phyloP scores from a whole-genome alignment of 2,329 filamentous ascomycete genomes.

The Ophiostoma montium region DNA sequence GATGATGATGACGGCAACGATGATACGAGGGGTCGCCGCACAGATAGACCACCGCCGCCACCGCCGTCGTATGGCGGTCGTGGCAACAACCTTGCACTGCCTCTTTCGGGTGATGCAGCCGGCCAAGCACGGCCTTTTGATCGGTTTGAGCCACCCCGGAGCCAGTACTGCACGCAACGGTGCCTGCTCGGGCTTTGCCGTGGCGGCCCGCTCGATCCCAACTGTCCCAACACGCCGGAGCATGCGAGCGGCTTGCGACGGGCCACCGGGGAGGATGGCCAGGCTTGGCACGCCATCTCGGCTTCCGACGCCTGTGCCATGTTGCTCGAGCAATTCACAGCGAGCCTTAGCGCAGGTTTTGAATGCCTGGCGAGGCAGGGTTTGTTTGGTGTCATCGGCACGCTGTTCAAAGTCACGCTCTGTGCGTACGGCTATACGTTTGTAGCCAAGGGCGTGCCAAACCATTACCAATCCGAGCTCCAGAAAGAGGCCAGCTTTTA shows the following conservation, averaged over 20 bases:
- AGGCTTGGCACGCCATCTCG: background rate
- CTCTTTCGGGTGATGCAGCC: background rate
- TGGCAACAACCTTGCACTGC: background rate
- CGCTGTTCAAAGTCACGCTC: conserved; percentile 2
- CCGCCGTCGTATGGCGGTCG: background rate
- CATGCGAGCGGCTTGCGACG: background rate
- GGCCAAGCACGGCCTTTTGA: background rate
- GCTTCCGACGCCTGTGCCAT: background rate
- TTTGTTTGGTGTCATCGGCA: background rate
- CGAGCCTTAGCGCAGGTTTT: background rate
- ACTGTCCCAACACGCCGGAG: background rate
- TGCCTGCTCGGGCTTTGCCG: background rate
- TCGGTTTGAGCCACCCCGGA: background rate
- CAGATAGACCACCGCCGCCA: background rate
- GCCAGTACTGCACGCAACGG: background rate
- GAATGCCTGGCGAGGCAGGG: background rate
- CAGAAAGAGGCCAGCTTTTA: background rate
- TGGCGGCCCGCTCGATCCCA: background rate
- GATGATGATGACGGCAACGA: background rate
- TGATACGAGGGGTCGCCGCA: background rate
- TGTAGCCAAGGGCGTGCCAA: conserved; percentile 3
- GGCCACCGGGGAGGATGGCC: background rate
- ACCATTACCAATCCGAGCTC: background rate
- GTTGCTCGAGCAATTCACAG: background rate
- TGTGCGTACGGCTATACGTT: conserved; percentile 1